Evolutionary conservation across 306 rosid genomes (phyloP).

Genomic region (Pyrus pyrifolia): DNA sequence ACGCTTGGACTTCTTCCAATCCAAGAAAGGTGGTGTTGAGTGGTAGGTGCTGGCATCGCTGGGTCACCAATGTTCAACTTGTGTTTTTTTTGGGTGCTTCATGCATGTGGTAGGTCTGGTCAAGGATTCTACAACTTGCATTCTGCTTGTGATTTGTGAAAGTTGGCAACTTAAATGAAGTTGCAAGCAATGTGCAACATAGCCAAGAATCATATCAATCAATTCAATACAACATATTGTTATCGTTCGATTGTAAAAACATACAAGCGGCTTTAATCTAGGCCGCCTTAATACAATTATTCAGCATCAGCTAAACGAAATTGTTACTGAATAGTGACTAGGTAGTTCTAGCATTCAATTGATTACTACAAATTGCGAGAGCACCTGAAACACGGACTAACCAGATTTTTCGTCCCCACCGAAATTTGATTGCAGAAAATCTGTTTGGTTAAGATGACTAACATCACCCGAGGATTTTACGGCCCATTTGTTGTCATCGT

Average conservation of each 20-base stretch:
- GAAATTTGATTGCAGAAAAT: constrained; percentile 59
- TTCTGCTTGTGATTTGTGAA: neutral
- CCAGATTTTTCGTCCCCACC: constrained; percentile 83
- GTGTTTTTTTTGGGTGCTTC: neutral
- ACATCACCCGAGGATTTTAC: constrained; percentile 71
- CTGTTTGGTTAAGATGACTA: constrained; percentile 57
- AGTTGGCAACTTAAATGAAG: neutral
- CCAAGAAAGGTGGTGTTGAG: neutral
- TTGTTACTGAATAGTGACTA: neutral
- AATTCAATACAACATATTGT: neutral
- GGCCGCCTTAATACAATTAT: neutral
- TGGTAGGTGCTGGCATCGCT: neutral
- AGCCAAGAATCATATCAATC: neutral
- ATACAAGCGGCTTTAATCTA: neutral
- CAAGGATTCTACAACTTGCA: neutral
- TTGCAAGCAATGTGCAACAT: neutral
- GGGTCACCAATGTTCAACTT: neutral
- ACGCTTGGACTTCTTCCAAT: neutral
- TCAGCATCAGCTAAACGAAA: neutral
- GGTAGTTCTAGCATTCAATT: neutral
- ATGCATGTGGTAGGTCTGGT: neutral
- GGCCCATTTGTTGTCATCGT: constrained; percentile 53
- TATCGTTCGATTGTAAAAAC: neutral
- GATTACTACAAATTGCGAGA: neutral
- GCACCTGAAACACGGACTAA: constrained; percentile 29